Base-by-base conservation (phyloP, 2,329 filamentous ascomycete genomes). In the Botrytis galanthina region DNA sequence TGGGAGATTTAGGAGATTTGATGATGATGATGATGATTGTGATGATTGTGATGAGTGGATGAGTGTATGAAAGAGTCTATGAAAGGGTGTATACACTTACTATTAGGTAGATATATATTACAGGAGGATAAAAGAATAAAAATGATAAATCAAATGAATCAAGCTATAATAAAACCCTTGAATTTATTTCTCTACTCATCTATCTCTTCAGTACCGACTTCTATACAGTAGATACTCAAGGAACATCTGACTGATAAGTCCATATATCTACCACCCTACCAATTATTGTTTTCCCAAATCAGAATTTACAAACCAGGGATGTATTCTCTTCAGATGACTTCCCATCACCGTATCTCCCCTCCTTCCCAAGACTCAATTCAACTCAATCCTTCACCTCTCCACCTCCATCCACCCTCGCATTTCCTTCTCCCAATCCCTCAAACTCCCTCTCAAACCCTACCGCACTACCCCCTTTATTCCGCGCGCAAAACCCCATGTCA, bases 401-500 rank as follows among this genome's bases (percentile, higher is more conserved):
- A 51, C 16, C 20, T 18, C 5, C 39, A 46, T 22, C 22, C 22
- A 14, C 22, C 1, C 10, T 12, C 12, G 7, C 1, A 4, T n/a
- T 3, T n/a, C 26, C 48, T n/a, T n/a, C 26, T 26, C 8, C 42
- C 51, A 59, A n/a, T 4, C 32, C 35, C 20, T 7, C 35, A 22
- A 37, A 61, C 32, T 18, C 69, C 8, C 51, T 68, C 46, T 71
- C 73, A 29, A 70, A 74, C 1, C 8, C 29, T 35, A 64, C 64
- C 1, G 57, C 71, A 32, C 72, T 70, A 2, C 51, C 71, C 3
- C 63, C 63, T 44, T 42, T 67, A 48, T 73, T 71, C 1, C 62
- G 62, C 20, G 63, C 68, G 1, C 66, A 16, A 44, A 76, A 76
- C 14, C 60, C 70, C 18, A 75, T 70, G 29, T 72, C 63, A 14